Percentiles rank a stretch among this genome's conserved stretches.
Conservation (phyloP, 331 rosid species). For the Ulmus americana region DNA sequence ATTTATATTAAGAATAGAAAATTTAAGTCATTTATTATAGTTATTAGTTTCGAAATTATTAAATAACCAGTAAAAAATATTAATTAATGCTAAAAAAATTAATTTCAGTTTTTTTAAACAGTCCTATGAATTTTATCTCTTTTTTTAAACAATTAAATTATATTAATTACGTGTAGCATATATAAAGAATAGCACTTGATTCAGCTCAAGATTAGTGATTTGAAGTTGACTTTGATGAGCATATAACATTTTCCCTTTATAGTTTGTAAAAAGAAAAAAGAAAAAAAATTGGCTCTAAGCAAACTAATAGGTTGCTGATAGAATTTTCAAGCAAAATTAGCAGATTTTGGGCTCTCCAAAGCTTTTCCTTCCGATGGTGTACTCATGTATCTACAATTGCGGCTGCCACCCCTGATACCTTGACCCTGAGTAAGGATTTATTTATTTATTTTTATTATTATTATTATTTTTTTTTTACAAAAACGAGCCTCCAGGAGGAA, state of each 20-base stretch:
- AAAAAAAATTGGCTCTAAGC: not conserved
- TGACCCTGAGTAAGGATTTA: constrained; percentile 33
- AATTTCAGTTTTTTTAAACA: too few relatives aligned
- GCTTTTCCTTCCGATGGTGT: constrained; percentile 26
- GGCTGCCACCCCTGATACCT: constrained; percentile 41
- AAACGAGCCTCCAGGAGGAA: not conserved
- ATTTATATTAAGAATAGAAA: too few relatives aligned
- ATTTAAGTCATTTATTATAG: too few relatives aligned
- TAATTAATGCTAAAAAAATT: too few relatives aligned
- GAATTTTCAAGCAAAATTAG: constrained; percentile 34
- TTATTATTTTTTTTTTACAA: not conserved
- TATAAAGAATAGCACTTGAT: constrained; percentile 38
- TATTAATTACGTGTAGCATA: too few relatives aligned
- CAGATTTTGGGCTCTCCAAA: constrained; percentile 43
- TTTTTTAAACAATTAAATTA: too few relatives aligned
- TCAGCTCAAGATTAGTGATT: constrained; percentile 34
- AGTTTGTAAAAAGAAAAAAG: not conserved
- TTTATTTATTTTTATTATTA: not conserved
- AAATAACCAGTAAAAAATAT: too few relatives aligned
- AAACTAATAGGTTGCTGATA: not conserved
- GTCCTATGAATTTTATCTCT: too few relatives aligned
- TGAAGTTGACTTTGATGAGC: not conserved
- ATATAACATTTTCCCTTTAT: not conserved
- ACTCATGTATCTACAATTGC: constrained; percentile 27
- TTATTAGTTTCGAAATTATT: too few relatives aligned